A percentile compares a stretch with the other conserved stretches of the same genome.
These are phyloP conservation scores for Microbotryum saponariae DNA, from an alignment of 1,284 basidiomycete genomes.

Conservation along the genomic window DNA sequence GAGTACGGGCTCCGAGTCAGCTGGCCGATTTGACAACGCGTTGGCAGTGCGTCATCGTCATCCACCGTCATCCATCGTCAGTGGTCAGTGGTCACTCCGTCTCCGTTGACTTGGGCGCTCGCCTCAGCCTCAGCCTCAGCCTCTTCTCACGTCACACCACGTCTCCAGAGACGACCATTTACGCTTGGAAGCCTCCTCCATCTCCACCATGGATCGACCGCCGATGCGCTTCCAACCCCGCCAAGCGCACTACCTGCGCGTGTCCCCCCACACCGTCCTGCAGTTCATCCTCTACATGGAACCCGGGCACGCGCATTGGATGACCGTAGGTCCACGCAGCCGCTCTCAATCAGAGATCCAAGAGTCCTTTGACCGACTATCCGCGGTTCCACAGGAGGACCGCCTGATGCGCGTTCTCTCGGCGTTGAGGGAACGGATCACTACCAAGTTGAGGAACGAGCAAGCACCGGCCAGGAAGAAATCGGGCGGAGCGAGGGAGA, in stretches of 20 bases:
- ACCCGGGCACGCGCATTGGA: conserved; percentile 41
- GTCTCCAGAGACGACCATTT: too few species aligned
- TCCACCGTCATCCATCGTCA: too few species aligned
- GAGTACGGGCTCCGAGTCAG: too few species aligned
- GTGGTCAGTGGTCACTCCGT: too few species aligned
- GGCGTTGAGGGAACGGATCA: conserved; percentile 38
- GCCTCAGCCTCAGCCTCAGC: too few species aligned
- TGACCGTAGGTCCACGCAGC: conserved; percentile 35
- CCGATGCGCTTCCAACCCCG: conserved; percentile 34
- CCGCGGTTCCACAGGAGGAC: conserved; percentile 9
- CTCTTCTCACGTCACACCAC: too few species aligned
- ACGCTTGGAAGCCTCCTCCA: not conserved
- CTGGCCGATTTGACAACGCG: too few species aligned
- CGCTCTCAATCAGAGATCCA: not conserved
- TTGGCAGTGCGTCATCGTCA: too few species aligned
- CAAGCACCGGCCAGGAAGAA: conserved; percentile 14
- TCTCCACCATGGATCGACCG: too few species aligned
- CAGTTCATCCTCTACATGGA: conserved; percentile 43
- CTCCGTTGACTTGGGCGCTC: too few species aligned
- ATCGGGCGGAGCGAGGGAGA: conserved; percentile 25
- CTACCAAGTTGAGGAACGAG: conserved; percentile 38
- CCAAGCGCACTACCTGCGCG: conserved; percentile 42
- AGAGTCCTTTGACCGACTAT: too few species aligned
- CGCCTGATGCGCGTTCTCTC: conserved; percentile 36
- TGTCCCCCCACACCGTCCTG: conserved; percentile 39